Base-by-base conservation (phyloP, 1,139 yeast species). In the Nakaseomyces delphensis region DNA sequence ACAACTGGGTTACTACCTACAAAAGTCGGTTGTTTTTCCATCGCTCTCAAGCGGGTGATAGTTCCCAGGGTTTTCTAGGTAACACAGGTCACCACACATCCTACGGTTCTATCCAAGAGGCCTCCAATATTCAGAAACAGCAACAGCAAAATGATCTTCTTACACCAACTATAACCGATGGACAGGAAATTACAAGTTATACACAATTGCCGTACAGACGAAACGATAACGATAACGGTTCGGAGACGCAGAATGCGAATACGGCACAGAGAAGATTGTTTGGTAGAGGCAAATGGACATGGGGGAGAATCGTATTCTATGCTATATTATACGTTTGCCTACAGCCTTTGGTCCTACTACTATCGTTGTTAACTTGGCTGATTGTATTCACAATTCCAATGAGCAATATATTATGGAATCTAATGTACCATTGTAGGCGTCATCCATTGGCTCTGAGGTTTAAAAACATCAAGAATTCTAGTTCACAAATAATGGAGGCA, bases 251-350 rank as follows among this genome's bases (percentile, higher is more conserved):
- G 5, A 30, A 53, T 38, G 60, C 53, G 9, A 64, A 63, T 20
- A 70, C 70, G 47, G 65, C 70, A 37, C 77, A 77, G 50, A 67
- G 71, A 27, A 67, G 98, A 47, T 70, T 78, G 43, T 91, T 91
- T 61, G 98, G 98, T 25, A 74, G 98, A 61, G 98, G 98, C 23
- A 70, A 78, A 51, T 91, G 98, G 98, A 79, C 83, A 16, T 60
- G 80, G 31, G 96, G 96, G 1, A 73, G 98, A 50, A 71, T 89
- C 36, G 60, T 80, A 13, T 91, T 87, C 57, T 91, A 79, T 57
- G n/a, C 79, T 3, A 75, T 76, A 54, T 89, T 79, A 59, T 87
- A 89, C 56, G 53, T 74, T 2, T 52, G 84, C 4, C 59, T 89
- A 32, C 83, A 79, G 49, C 97, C 97, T 1, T 56, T 83, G 3